These are phyloP conservation scores for Botrytis aclada DNA, from an alignment of 2,329 filamentous ascomycete species.

Conservation along the genomic window DNA sequence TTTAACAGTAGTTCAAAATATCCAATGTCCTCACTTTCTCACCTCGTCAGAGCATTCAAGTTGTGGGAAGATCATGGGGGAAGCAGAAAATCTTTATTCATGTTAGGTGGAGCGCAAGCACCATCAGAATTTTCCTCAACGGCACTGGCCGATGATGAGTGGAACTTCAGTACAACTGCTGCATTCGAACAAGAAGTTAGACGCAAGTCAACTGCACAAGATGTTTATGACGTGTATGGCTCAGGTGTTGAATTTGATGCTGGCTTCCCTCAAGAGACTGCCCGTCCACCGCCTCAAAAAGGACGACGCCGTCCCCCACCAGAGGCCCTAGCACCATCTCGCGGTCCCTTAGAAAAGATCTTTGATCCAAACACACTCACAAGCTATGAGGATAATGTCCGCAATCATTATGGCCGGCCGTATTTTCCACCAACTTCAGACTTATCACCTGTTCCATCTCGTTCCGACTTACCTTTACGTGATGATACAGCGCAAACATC, in stretches of 20 bases:
- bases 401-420: constrained; percentile 54
- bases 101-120: constrained; percentile 54
- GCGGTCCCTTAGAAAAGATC: constrained; percentile 58
- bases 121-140: constrained; percentile 42
- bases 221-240: constrained; percentile 60
- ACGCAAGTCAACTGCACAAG: constrained; percentile 51
- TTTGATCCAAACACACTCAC: constrained; percentile 65
- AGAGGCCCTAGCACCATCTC: constrained; percentile 53
- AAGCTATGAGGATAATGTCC: constrained; percentile 62
- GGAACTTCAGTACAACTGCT: constrained; percentile 65
- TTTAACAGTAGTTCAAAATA: constrained; percentile 59
- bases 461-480: constrained; percentile 57
- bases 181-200: constrained; percentile 60
- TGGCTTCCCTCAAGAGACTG: constrained; percentile 43
- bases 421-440: constrained; percentile 28
- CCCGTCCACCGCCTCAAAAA: constrained; percentile 46
- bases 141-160: constrained; percentile 53
- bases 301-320: constrained; percentile 53
- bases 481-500: constrained; percentile 51
- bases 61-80: constrained; percentile 74
- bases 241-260: constrained; percentile 52
- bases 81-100: constrained; percentile 63
- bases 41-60: constrained; percentile 69
- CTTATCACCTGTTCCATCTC: constrained; percentile 20
- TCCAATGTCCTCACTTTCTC: constrained; percentile 60